Conservation (phyloP, 139 green algal species). For the Yamagishiella unicocca region DNA sequence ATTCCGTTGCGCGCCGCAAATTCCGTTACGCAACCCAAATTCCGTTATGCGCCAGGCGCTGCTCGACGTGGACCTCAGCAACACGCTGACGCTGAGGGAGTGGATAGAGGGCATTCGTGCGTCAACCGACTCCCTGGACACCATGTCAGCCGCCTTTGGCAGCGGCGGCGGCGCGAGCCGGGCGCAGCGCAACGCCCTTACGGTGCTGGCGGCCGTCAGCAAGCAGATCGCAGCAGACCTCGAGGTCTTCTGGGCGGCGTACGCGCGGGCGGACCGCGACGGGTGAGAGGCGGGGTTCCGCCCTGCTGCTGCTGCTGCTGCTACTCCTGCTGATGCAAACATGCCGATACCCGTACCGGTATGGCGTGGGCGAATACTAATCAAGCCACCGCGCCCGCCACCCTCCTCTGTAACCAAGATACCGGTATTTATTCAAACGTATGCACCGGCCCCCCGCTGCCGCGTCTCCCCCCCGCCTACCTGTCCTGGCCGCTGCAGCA, state of each 20-base stretch:
- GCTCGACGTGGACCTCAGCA: constrained; percentile 56
- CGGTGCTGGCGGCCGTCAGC: constrained; percentile 50
- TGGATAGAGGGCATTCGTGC: constrained; percentile 55
- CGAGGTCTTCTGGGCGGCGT: constrained; percentile 58
- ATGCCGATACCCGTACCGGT: too few species aligned
- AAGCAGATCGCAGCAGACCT: constrained; percentile 35
- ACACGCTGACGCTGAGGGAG: constrained; percentile 49
- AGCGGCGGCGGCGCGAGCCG: background rate
- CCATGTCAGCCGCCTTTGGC: background rate
- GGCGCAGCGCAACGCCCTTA: constrained; percentile 36
- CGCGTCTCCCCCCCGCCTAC: background rate
- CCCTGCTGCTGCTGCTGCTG: too few species aligned
- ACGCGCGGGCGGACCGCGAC: constrained; percentile 33
- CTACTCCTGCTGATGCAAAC: too few species aligned
- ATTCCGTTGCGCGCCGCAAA: too few species aligned
- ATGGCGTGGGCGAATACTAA: too few species aligned
- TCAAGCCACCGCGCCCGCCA: too few species aligned
- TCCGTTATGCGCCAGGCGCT: constrained; percentile 44
- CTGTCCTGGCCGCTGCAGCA: background rate
- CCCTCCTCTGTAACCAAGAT: too few species aligned
- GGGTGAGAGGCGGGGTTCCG: constrained; percentile 14
- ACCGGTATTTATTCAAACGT: too few species aligned
- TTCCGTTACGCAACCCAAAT: too few species aligned
- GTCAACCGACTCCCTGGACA: constrained; percentile 34
- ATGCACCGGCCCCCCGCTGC: background rate